These are phyloP conservation scores for Boletus barrowsii DNA, from an alignment of 768 basidiomycete species.

Conservation along the genomic window DNA sequence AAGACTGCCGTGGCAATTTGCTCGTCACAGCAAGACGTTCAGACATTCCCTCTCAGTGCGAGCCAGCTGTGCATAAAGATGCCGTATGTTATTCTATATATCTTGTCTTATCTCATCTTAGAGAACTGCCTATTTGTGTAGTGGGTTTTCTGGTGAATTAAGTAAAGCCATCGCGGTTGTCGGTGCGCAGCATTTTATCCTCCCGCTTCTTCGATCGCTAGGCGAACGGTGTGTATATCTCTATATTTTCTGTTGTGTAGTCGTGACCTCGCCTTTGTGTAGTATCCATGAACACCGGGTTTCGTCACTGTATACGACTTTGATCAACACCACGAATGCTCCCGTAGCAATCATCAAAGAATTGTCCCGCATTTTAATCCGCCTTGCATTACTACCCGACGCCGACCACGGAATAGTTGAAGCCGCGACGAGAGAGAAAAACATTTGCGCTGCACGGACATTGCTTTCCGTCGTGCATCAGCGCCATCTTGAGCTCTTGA, in stretches of 20 bases:
- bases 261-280: conserved; percentile 1
- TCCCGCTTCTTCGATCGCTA: conserved; percentile 47
- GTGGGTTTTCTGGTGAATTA: conserved; percentile 48
- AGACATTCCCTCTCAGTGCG: conserved; percentile 39
- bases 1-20: conserved; percentile 65
- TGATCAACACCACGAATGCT: conserved; percentile 28
- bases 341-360: conserved; percentile 22
- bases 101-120: not conserved
- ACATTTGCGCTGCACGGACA: conserved; percentile 17
- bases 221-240: conserved; percentile 36
- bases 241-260: not conserved
- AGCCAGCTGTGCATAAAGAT: conserved; percentile 43
- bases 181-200: conserved; percentile 56
- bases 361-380: conserved; percentile 23
- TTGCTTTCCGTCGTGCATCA: conserved; percentile 63
- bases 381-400: conserved; percentile 8
- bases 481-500: conserved; percentile 54
- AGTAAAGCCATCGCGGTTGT: conserved; percentile 42
- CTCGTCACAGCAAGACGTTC: conserved; percentile 56
- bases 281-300: conserved; percentile 34
- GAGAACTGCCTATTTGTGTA: conserved; percentile 19
- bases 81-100: conserved; percentile 39
- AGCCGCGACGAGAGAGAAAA: conserved; percentile 7
- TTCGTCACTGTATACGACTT: conserved; percentile 26
- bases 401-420: not conserved